A percentile compares a stretch with the other conserved stretches of the same genome.
These are phyloP conservation scores for Sisymbrium irio DNA, from an alignment of 345 rosid genomes.

Conservation along the genomic window DNA sequence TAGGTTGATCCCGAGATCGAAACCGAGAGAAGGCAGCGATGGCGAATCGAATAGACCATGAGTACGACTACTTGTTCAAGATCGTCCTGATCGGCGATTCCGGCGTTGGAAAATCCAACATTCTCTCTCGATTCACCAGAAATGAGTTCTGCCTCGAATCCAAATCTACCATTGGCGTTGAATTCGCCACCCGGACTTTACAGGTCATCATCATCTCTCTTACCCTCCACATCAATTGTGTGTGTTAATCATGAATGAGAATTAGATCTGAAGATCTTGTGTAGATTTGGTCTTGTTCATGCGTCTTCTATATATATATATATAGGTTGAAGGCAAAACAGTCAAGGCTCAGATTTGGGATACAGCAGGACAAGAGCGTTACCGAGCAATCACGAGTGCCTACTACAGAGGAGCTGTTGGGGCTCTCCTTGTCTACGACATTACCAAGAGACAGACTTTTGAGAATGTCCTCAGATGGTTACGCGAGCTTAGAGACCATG, in stretches of 20 bases:
- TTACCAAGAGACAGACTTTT: constrained; percentile 73
- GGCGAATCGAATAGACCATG: constrained; percentile 59
- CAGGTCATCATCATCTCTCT: constrained; percentile 25
- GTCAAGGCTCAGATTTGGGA: constrained; percentile 91
- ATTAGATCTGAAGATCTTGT: constrained; percentile 5
- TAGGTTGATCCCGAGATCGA: constrained; percentile 25
- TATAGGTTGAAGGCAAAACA: constrained; percentile 71
- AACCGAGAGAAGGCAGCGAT: constrained; percentile 22
- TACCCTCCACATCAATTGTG: too few species aligned
- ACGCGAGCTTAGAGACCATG: constrained; percentile 68
- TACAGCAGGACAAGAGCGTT: constrained; percentile 83
- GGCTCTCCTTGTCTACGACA: constrained; percentile 75
- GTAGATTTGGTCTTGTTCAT: not conserved
- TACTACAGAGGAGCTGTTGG: constrained; percentile 86
- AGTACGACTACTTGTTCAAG: constrained; percentile 70
- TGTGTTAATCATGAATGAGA: too few species aligned
- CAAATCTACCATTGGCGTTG: constrained; percentile 74
- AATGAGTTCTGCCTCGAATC: constrained; percentile 72
- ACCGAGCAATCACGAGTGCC: constrained; percentile 73
- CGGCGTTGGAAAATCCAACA: constrained; percentile 79
- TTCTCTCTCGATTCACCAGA: constrained; percentile 66
- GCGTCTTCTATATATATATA: not conserved
- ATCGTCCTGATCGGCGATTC: constrained; percentile 79
- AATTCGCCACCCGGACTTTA: constrained; percentile 64
- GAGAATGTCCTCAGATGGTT: constrained; percentile 70